Percentiles rank a stretch among this genome's conserved stretches.
Evolutionary conservation across 2,329 filamentous ascomycete genomes (phyloP).

Genomic region (Aspergillus niger): DNA sequence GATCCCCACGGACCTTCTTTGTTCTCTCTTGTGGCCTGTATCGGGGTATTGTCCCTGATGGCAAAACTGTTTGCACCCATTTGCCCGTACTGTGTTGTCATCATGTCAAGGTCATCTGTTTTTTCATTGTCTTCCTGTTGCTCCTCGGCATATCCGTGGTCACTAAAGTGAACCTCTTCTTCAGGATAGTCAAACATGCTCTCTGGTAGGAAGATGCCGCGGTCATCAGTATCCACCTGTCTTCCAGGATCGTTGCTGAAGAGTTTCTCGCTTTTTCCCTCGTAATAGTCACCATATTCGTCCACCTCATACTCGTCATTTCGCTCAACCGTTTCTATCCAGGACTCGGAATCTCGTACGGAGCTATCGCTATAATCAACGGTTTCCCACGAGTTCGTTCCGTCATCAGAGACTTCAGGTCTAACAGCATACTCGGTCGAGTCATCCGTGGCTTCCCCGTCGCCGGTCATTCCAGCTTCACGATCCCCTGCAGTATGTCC

Average conservation of each 20-base stretch:
- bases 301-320: too few relatives aligned
- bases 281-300: too few relatives aligned
- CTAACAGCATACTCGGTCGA: background rate
- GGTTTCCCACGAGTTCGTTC: background rate
- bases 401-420: background rate
- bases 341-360: background rate
- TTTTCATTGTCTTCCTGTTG: background rate
- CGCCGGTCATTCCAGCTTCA: background rate
- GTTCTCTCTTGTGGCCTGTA: background rate
- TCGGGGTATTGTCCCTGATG: background rate
- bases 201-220: background rate
- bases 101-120: background rate
- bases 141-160: background rate
- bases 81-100: background rate
- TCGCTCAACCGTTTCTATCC: too few relatives aligned
- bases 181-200: background rate
- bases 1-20: background rate
- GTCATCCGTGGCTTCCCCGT: background rate
- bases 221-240: background rate
- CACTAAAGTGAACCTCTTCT: background rate
- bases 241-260: background rate
- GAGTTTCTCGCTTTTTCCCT: background rate
- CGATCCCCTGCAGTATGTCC: background rate
- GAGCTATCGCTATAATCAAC: background rate
- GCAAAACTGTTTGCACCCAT: background rate